These are phyloP conservation scores for Zizania palustris DNA, from an alignment of 202 grass and related monocot species.

Conservation along the genomic window DNA sequence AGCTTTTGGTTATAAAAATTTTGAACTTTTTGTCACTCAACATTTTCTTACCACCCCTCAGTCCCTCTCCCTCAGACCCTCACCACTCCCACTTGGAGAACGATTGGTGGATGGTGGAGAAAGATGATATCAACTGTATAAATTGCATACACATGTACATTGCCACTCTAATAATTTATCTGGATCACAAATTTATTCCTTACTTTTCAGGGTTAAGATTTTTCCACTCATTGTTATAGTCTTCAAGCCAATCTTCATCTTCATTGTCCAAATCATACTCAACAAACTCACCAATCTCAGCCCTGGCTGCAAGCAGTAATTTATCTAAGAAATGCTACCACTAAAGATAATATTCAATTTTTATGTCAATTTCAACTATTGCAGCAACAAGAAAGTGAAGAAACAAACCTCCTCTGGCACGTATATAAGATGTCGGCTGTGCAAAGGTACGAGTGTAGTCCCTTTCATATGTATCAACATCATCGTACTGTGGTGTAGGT, in stretches of 20 bases:
- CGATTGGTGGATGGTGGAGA: background rate
- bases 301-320: constrained; percentile 65
- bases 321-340: constrained; percentile 19
- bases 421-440: constrained; percentile 64
- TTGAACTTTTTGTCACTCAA: background rate
- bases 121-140: background rate
- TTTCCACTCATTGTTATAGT: constrained; percentile 83
- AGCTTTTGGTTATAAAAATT: background rate
- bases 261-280: constrained; percentile 97
- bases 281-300: constrained; percentile 87
- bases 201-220: constrained; percentile 92
- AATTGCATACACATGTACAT: background rate
- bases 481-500: constrained; percentile 64
- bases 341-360: constrained; percentile 13
- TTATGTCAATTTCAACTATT: background rate
- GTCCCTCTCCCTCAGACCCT: background rate
- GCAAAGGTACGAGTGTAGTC: constrained; percentile 66
- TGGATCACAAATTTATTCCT: constrained; percentile 6
- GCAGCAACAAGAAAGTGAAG: background rate
- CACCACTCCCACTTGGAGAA: background rate
- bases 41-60: background rate
- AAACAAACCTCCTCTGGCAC: constrained; percentile 55
- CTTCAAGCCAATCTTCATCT: constrained; percentile 96
- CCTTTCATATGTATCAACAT: constrained; percentile 64
- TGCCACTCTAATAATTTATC: background rate